Evolutionary conservation across 352 stramenopile genomes (phyloP), one percentile per base, ranked within the genome.

Genomic region (Globisporangium polare): DNA sequence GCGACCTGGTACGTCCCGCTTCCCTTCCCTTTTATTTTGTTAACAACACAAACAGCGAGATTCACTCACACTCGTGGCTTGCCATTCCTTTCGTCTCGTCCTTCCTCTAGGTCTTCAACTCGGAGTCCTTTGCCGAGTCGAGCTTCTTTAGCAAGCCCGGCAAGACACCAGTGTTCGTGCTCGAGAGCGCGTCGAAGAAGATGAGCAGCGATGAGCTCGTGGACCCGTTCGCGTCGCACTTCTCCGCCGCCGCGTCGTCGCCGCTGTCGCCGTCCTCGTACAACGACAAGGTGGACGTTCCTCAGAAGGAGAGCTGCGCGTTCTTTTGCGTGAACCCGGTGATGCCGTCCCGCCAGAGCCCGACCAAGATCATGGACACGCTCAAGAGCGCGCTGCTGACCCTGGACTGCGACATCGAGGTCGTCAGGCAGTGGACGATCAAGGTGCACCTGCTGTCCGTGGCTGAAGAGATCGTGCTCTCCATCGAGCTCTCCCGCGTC

Each of bases 401-500:
- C 10, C 67, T 89, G n/a, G 67, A 75, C 45, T 88, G 78, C 53
- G 67, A 69, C 5, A 66, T 80, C 22, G 56, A 73, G 2, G 51
- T 70, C 13, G 58, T 75, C 49, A 67, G 71, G 53, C 54, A 59
- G 5, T 90, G 77, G 78, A 72, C 72, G 8, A 58, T 90, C 12
- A 59, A 70, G 22, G 83, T 78, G 20, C 69, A 63, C 53, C 85
- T 78, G 68, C 60, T 92, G 10, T 80, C 81, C 55, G 80, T 90
- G 13, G 83, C 78, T 2, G 80, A 92, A 53, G 73, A 87, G 61
- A 75, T 92, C n/a, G 62, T 54, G 17, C 88, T 92, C 63, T 67
- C 59, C 17, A 66, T 90, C 57, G 62, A 74, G 26, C 67, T 92
- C 58, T 74, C 71, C 41, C 73, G 85, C 53, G 54, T 80, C 24